These are phyloP conservation scores for Syzygium grande DNA, from an alignment of 345 rosid species.

Conservation along the genomic window DNA sequence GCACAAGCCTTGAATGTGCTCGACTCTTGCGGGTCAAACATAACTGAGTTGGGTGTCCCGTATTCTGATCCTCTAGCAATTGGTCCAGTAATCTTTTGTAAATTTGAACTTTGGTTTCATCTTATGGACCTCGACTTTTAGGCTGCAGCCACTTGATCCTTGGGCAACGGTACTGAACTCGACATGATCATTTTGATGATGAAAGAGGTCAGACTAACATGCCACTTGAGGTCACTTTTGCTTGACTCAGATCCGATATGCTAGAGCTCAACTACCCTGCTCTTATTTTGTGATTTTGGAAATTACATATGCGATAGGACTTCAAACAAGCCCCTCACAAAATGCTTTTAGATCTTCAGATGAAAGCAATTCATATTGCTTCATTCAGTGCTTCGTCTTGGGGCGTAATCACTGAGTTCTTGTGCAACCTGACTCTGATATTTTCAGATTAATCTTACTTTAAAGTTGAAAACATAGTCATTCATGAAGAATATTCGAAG, in stretches of 20 bases:
- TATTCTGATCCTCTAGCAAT: slow-evolving; percentile 95
- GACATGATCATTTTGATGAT: slow-evolving; percentile 58
- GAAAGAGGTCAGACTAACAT: slow-evolving; percentile 42
- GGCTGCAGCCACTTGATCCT: slow-evolving; percentile 86
- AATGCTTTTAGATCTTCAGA: neutral
- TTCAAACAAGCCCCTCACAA: neutral
- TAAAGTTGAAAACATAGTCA: neutral
- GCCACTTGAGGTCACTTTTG: neutral
- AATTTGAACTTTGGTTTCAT: neutral
- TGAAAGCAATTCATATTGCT: neutral
- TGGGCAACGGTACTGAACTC: slow-evolving; percentile 70
- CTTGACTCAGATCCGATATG: neutral
- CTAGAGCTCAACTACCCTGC: neutral
- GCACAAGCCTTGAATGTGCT: slow-evolving; percentile 79
- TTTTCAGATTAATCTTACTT: neutral
- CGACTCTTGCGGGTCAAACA: slow-evolving; percentile 73
- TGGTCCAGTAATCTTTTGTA: slow-evolving; percentile 56
- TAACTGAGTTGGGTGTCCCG: slow-evolving; percentile 81
- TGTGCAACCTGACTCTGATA: neutral
- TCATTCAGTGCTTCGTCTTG: neutral
- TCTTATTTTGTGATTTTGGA: neutral
- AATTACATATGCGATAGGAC: neutral
- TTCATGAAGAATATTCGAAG: neutral
- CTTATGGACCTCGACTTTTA: neutral
- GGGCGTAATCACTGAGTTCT: neutral